Base-by-base conservation (phyloP, 495 filamentous ascomycete species). In the Hyaloscypha bicolor region DNA sequence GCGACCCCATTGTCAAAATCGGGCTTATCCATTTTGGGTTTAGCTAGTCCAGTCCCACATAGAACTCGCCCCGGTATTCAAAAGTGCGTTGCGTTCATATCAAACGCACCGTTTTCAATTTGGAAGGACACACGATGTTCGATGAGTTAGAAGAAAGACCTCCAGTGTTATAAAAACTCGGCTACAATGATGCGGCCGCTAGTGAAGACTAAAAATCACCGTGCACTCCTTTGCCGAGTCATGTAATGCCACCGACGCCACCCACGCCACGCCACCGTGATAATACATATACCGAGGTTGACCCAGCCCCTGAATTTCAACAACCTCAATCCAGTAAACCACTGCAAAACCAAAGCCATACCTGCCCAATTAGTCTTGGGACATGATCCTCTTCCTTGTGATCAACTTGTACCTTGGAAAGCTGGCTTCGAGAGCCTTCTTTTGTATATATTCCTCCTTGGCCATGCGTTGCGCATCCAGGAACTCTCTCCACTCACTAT, bases 381-480 rank as follows among this genome's bases (percentile, higher is more conserved):
- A 16, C 8, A 12, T 19, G 3, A 48, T 16, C 42, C 16, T 14
- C 16, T 48, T 48, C 16, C 42, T 48, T 48, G 9, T 19, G 1
- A 60, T 8, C n/a, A 66, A 8, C 19, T 51, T 66, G 9, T 60
- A 53, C 6, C 37, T 52, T 35, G 33, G 55, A 33, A 66, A 51
- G 11, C 56, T 32, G 19, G 55, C 25, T 11, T 56, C 25, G 22
- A 66, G 37, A 19, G 22, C 39, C 11, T 39, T 35, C 29, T 30
- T 19, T n/a, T 35, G 35, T 3, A 66, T 19, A 42, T n/a, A 60
- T 30, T 59, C 14, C 16, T 35, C 57, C 14, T 60, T 63, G 14
- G 39, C 62, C 30, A 51, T 31, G 37, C 31, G 56, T 39, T 66
- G n/a, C 12, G 60, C 19, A 9, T 52, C 65, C 31, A 62, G 12